These are phyloP conservation scores for Vaccinium corymbosum DNA, from an alignment of 148 eudicot genomes.

Conservation along the genomic window DNA sequence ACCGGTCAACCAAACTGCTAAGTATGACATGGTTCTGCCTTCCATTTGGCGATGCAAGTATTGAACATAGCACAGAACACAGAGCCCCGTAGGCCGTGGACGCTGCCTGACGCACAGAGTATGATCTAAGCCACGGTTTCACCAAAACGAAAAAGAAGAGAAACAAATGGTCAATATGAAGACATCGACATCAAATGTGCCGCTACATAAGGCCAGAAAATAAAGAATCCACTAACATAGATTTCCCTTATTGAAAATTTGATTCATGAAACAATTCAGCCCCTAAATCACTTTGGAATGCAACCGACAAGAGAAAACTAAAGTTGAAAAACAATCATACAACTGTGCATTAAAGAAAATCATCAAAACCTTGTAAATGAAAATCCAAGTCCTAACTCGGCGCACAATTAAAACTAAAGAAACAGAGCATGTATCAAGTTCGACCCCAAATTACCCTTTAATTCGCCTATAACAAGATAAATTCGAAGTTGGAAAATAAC, in stretches of 20 bases:
- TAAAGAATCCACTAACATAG: background rate
- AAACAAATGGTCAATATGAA: background rate
- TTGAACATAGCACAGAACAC: slow-evolving; percentile 66
- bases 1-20: slow-evolving; percentile 65
- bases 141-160: background rate
- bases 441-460: background rate
- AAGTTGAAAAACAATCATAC: background rate
- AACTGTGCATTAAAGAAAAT: background rate
- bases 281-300: background rate
- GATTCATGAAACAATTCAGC: background rate
- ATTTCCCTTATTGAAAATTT: background rate
- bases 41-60: slow-evolving; percentile 59
- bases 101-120: slow-evolving; percentile 71
- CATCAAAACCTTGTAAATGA: background rate
- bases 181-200: background rate
- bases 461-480: background rate
- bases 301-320: background rate
- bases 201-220: background rate
- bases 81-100: slow-evolving; percentile 90
- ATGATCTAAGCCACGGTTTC: slow-evolving; percentile 49
- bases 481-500: background rate
- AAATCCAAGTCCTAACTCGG: background rate
- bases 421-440: background rate
- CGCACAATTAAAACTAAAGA: background rate
- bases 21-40: slow-evolving; percentile 72